Evolutionary conservation across 441 rosid species (phyloP), one percentile per base, ranked within the genome.

Genomic region (Aleurites moluccanus): DNA sequence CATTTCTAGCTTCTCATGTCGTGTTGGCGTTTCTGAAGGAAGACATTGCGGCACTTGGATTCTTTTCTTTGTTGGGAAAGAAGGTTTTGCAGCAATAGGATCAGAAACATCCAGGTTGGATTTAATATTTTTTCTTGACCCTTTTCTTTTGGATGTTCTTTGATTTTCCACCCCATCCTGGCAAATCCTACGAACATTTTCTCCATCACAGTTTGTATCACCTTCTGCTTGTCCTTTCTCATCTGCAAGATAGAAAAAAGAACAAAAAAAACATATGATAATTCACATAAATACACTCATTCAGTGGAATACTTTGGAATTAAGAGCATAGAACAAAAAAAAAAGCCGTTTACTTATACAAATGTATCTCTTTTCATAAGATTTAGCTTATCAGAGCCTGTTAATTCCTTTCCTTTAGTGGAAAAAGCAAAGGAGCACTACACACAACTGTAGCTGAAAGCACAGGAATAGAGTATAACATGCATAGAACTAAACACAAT

Each of bases 31-130:
- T 78, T 81, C 87, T 35, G 85, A 63, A 79, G 86, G 78, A 18
- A 79, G 83, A 85, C 81, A 77, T 78, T 77, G 92, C n/a, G 88
- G 80, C 66, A 92, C 92, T 79, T 91, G 99, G 70, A 96, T 92
- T 80, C 98, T 92, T 85, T 96, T 93, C 85, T 86, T 96, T 38
- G 88, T 78, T 6, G 92, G 98, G 62, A 88, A 96, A 56, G 98
- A 87, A 79, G 97, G 96, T 75, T 86, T 91, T 63, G 77, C 80
- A 65, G 78, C 61, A 67, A 77, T 72, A 59, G 84, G 77, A 56
- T 79, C 80, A 64, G 81, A 79, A 14, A 27, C 70, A 56, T 79
- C 83, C 27, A 2, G 0, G 69, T 60, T 75, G 50, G 78, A 20
- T 69, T 78, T 78, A 66, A 49, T 77, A 59, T n/a, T 56, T 74